Evolutionary conservation across 2,329 filamentous ascomycete genomes (phyloP).

Genomic region (Colletotrichum eleusines): DNA sequence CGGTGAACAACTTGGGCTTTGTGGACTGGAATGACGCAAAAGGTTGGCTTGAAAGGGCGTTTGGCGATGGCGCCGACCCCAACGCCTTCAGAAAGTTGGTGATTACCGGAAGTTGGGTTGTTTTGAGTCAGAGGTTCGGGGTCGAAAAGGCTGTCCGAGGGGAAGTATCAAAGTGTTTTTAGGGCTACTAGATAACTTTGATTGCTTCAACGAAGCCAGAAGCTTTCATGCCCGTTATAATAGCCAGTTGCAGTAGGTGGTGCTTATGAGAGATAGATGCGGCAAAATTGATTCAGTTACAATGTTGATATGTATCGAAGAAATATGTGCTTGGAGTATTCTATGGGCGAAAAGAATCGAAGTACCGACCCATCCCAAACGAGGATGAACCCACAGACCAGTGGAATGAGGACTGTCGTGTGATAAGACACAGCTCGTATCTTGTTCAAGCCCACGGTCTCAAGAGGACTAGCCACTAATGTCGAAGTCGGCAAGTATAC

Average conservation of each 20-base stretch:
- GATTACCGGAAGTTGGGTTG: constrained; percentile 27
- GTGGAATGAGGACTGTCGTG: not conserved
- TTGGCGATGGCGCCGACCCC: constrained; percentile 51
- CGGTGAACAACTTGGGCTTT: constrained; percentile 55
- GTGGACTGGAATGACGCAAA: constrained; percentile 55
- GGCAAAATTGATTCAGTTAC: not conserved
- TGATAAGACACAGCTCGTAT: not conserved
- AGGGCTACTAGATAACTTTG: not conserved
- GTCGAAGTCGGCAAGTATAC: not conserved
- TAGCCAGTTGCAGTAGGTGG: no score
- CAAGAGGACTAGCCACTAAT: not conserved
- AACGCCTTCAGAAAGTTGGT: constrained; percentile 27
- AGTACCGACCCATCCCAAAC: no score
- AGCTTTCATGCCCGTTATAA: not conserved
- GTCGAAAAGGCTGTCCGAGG: constrained; percentile 14
- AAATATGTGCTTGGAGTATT: not conserved
- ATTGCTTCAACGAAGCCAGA: not conserved
- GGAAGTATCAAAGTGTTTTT: not conserved
- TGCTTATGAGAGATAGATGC: not conserved
- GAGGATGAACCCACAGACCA: not conserved
- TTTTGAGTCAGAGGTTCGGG: constrained; percentile 31
- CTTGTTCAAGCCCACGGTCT: not conserved
- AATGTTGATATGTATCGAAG: not conserved
- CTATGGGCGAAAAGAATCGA: not conserved
- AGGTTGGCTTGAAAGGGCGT: constrained; percentile 48